Conservation (phyloP, 2,329 filamentous ascomycete genomes). For the Cytospora paraplurivora region DNA sequence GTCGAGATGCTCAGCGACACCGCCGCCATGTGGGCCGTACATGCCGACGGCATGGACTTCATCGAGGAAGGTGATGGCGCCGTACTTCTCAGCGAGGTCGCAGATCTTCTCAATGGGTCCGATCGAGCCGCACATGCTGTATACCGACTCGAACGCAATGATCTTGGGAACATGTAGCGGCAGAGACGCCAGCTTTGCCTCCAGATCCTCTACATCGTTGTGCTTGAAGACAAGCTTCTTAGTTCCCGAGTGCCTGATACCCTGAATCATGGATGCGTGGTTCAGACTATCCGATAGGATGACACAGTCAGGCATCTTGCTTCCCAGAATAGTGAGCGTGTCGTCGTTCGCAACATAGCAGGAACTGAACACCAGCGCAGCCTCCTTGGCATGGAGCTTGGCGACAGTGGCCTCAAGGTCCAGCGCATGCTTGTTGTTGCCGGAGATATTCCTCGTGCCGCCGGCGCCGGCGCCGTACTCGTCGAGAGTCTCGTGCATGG, state of each 20-base stretch:
- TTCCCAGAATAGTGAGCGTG: slow-evolving; percentile 93
- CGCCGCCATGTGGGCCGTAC: slow-evolving; percentile 95
- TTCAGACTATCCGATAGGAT: slow-evolving; percentile 98
- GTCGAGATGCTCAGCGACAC: slow-evolving; percentile 96
- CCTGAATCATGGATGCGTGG: slow-evolving; percentile 99
- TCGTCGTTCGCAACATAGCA: slow-evolving; percentile 99
- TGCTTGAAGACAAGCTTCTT: slow-evolving; percentile 99
- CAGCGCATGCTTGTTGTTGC: slow-evolving; percentile 94
- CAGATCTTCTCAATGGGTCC: slow-evolving; percentile 95
- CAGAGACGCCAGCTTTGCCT: slow-evolving; percentile 87
- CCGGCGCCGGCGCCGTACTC: slow-evolving; percentile 94
- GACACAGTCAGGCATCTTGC: slow-evolving; percentile 93
- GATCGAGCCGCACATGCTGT: slow-evolving; percentile 98
- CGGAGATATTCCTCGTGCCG: slow-evolving; percentile 95
- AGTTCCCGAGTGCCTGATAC: slow-evolving; percentile 94
- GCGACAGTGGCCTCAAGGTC: slow-evolving; percentile 80
- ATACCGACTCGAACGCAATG: slow-evolving; percentile 97
- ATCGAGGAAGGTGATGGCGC: slow-evolving; percentile 94
- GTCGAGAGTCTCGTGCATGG: slow-evolving; percentile 94
- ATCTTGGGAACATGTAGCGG: slow-evolving; percentile 89
- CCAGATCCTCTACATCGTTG: slow-evolving; percentile 91
- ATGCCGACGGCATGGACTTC: slow-evolving; percentile 99
- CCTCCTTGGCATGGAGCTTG: slow-evolving; percentile 87
- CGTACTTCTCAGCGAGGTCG: slow-evolving; percentile 95
- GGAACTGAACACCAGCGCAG: slow-evolving; percentile 91